Evolutionary conservation across 495 filamentous ascomycete species (phyloP).

Genomic region (Podospora pseudoanserina): DNA sequence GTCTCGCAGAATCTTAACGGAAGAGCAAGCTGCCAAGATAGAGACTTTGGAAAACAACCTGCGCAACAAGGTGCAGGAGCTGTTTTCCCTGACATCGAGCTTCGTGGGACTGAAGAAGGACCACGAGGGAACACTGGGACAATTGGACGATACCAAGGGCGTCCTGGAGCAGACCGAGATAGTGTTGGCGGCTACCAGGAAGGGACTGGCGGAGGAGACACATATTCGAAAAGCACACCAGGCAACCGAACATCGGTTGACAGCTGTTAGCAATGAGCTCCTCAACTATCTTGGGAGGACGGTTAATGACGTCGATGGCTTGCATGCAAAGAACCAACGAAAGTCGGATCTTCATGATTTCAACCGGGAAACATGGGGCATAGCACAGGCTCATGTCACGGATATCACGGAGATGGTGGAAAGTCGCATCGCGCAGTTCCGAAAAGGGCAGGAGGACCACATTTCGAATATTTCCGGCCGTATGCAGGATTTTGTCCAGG

Average conservation of each 20-base stretch:
- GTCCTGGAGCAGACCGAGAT: slow-evolving; percentile 83
- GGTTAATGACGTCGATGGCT: slow-evolving; percentile 70
- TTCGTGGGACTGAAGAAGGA: slow-evolving; percentile 85
- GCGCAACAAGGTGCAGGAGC: slow-evolving; percentile 84
- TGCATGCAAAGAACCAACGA: slow-evolving; percentile 79
- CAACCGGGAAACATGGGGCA: slow-evolving; percentile 75
- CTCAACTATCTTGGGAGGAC: slow-evolving; percentile 70
- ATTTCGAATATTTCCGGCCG: slow-evolving; percentile 62
- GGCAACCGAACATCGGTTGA: slow-evolving; percentile 73
- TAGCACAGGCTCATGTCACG: slow-evolving; percentile 68
- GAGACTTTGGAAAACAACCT: slow-evolving; percentile 87
- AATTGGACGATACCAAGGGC: slow-evolving; percentile 72
- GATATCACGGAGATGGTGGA: slow-evolving; percentile 75
- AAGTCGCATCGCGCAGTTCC: slow-evolving; percentile 62
- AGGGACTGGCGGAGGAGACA: slow-evolving; percentile 75
- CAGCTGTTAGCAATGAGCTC: slow-evolving; percentile 65
- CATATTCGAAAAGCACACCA: slow-evolving; percentile 78
- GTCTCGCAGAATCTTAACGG: slow-evolving; percentile 83
- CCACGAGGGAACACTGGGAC: slow-evolving; percentile 66
- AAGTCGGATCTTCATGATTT: slow-evolving; percentile 74
- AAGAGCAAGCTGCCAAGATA: slow-evolving; percentile 88
- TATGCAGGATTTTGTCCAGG: slow-evolving; percentile 68
- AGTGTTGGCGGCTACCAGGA: slow-evolving; percentile 68
- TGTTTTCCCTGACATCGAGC: slow-evolving; percentile 76
- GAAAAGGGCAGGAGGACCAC: slow-evolving; percentile 63